Evolutionary conservation across 352 stramenopile species (phyloP).

Genomic region (Phytophthora multivora): DNA sequence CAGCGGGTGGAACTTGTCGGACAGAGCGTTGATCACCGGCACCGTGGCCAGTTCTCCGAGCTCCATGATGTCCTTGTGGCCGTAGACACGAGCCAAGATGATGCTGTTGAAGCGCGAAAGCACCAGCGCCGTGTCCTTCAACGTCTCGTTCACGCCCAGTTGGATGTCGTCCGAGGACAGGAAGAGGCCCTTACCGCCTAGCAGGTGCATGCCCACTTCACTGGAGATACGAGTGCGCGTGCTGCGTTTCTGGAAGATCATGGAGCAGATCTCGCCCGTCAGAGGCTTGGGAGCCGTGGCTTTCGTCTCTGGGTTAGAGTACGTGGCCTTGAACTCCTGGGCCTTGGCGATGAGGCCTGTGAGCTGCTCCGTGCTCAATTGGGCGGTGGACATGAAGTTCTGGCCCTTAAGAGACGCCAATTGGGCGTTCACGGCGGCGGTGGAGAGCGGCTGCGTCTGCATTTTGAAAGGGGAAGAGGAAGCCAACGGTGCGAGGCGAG

Average conservation of each 20-base stretch:
- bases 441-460: conserved; percentile 18
- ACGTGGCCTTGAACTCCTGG: conserved; percentile 70
- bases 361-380: conserved; percentile 59
- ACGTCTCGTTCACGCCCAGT: conserved; percentile 97
- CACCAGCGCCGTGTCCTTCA: conserved; percentile 91
- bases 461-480: conserved; percentile 2
- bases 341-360: conserved; percentile 67
- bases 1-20: conserved; percentile 97
- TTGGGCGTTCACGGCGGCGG: conserved; percentile 31
- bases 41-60: conserved; percentile 91
- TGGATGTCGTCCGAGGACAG: conserved; percentile 98
- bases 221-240: conserved; percentile 93
- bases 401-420: conserved; percentile 59
- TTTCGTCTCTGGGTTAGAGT: conserved; percentile 63
- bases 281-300: conserved; percentile 64
- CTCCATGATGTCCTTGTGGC: conserved; percentile 89
- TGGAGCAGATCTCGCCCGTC: conserved; percentile 83
- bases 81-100: conserved; percentile 96
- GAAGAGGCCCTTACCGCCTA: conserved; percentile 97
- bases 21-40: conserved; percentile 98
- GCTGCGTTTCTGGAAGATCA: conserved; percentile 95
- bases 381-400: conserved; percentile 76
- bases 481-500: neutral
- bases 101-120: conserved; percentile 96
- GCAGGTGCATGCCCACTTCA: conserved; percentile 96